Conservation (phyloP, 345 rosid species). For the Anastatica hierochuntica region DNA sequence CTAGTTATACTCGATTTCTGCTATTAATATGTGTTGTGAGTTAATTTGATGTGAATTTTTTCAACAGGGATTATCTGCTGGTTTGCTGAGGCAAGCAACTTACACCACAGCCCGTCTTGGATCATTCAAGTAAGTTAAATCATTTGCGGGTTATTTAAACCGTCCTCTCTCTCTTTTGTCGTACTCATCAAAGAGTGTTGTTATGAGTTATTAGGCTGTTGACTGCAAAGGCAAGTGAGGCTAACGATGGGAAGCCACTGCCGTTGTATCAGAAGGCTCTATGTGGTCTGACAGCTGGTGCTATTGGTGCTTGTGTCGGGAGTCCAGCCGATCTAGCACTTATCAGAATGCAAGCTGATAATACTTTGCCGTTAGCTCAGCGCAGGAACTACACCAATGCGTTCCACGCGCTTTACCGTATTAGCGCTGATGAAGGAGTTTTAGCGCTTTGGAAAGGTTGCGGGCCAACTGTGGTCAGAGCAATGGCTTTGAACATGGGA, state of each 20-base stretch:
- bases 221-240: conserved; percentile 78
- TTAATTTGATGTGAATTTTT: not conserved
- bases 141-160: conserved; percentile 1
- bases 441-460: conserved; percentile 99
- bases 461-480: conserved; percentile 97
- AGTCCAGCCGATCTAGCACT: conserved; percentile 97
- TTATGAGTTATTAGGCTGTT: conserved; percentile 46
- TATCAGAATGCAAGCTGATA: conserved; percentile 99
- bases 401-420: conserved; percentile 90
- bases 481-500: conserved; percentile 99
- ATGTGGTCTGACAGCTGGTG: conserved; percentile 98
- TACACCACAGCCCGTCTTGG: conserved; percentile 98
- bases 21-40: not conserved
- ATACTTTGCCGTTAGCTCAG: conserved; percentile 82
- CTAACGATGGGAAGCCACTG: conserved; percentile 94
- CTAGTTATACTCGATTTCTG: not conserved
- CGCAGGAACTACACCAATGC: conserved; percentile 88
- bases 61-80: conserved; percentile 85
- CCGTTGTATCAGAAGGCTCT: conserved; percentile 95
- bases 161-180: not conserved
- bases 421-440: conserved; percentile 77
- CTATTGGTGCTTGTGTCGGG: conserved; percentile 86
- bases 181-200: not conserved
- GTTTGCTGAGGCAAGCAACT: conserved; percentile 94
- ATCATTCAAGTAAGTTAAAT: conserved; percentile 61